These are phyloP conservation scores for Fusarium lyarnte DNA, from an alignment of 2,329 filamentous ascomycete species.

Conservation along the genomic window DNA sequence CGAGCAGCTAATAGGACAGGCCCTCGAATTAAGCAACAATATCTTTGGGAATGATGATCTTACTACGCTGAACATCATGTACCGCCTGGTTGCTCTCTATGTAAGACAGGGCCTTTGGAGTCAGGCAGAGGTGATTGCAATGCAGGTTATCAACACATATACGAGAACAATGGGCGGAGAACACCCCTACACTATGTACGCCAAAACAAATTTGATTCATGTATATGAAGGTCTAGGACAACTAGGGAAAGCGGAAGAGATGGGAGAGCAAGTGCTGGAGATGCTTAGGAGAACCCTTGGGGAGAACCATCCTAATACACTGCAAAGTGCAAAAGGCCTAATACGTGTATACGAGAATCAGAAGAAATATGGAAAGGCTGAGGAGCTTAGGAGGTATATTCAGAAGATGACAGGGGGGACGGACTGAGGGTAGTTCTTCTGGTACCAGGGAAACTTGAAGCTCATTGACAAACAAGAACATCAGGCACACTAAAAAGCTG, in stretches of 20 bases:
- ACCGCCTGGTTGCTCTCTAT: too few species aligned
- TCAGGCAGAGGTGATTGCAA: fast-evolving
- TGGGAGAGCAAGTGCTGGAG: neutral
- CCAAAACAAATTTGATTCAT: fast-evolving
- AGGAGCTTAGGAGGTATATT: neutral
- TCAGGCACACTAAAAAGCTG: fast-evolving
- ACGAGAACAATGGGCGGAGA: fast-evolving
- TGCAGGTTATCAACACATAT: fast-evolving
- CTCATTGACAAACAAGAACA: fast-evolving
- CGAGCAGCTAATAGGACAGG: fast-evolving
- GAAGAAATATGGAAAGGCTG: neutral
- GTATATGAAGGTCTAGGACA: fast-evolving
- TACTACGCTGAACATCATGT: fast-evolving
- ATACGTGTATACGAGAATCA: fast-evolving
- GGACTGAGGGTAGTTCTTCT: fast-evolving
- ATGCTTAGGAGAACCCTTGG: fast-evolving
- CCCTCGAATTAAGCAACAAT: fast-evolving
- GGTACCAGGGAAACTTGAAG: fast-evolving
- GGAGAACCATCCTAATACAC: fast-evolving
- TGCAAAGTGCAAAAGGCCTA: fast-evolving
- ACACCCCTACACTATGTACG: fast-evolving
- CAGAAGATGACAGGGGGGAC: fast-evolving
- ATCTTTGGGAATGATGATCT: fast-evolving
- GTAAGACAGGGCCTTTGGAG: too few species aligned
- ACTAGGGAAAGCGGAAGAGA: neutral